phyloP scores from a whole-genome alignment of 352 stramenopile genomes.

The Globisporangium sylvaticum region DNA sequence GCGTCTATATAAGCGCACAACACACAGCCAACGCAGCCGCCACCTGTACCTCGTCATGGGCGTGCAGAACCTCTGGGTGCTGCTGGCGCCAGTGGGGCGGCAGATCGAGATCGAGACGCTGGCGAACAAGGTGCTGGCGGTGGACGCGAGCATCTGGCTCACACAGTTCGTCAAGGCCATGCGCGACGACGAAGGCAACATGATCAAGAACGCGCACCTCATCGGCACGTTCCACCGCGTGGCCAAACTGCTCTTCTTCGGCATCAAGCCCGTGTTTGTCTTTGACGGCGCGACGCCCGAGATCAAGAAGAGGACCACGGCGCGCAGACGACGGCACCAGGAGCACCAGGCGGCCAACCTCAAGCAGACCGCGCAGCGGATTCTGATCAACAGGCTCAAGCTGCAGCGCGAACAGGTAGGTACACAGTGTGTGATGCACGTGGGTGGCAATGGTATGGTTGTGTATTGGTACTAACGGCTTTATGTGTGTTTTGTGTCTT shows the following conservation, averaged over 20 bases:
- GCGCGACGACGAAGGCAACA: slow-evolving; percentile 92
- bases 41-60: slow-evolving; percentile 83
- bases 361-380: slow-evolving; percentile 90
- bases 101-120: slow-evolving; percentile 98
- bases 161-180: slow-evolving; percentile 99
- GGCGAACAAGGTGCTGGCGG: slow-evolving; percentile 92
- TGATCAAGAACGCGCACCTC: slow-evolving; percentile 95
- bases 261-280: slow-evolving; percentile 97
- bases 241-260: slow-evolving; percentile 93
- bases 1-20: background rate
- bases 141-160: slow-evolving; percentile 99
- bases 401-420: slow-evolving; percentile 49
- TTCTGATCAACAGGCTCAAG: slow-evolving; percentile 91
- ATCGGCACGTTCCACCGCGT: slow-evolving; percentile 93
- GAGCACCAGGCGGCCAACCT: slow-evolving; percentile 79
- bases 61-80: slow-evolving; percentile 97
- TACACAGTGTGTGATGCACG: too few species aligned
- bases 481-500: background rate
- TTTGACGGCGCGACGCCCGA: slow-evolving; percentile 98
- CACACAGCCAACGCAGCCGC: background rate
- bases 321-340: slow-evolving; percentile 57
- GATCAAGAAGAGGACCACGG: slow-evolving; percentile 92
- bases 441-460: background rate
- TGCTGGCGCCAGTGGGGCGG: slow-evolving; percentile 94
- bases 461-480: background rate